Conservation (phyloP, 169 alveolate genomes). For the Eimeria sp. region DNA sequence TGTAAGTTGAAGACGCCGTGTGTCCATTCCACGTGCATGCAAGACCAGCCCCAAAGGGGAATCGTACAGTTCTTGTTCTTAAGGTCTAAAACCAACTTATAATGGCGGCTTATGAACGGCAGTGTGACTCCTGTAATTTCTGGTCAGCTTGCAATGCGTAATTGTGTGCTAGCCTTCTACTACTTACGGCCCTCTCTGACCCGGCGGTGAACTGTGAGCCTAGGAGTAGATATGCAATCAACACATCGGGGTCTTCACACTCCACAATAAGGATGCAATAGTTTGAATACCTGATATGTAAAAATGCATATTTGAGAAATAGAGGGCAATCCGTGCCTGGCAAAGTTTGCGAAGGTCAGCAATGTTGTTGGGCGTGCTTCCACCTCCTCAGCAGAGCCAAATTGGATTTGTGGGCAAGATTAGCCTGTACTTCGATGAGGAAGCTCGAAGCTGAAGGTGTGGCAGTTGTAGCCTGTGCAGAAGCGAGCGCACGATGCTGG, state of each 20-base stretch:
- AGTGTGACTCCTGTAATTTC: too few relatives aligned
- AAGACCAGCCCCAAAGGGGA: not conserved
- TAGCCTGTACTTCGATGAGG: not conserved
- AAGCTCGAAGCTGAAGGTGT: not conserved
- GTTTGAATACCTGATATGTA: too few relatives aligned
- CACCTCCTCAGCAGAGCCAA: not conserved
- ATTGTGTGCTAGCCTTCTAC: not conserved
- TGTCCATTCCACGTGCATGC: not conserved
- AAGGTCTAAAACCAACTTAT: not conserved
- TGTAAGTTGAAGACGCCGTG: not conserved
- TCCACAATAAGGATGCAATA: too few relatives aligned
- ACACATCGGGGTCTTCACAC: too few relatives aligned
- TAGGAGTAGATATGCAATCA: too few relatives aligned
- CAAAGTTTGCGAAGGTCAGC: not conserved
- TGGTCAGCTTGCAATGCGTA: too few relatives aligned
- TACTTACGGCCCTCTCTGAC: too few relatives aligned
- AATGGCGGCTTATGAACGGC: too few relatives aligned
- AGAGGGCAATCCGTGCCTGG: not conserved
- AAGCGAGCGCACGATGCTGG: not conserved
- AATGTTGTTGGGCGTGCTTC: not conserved
- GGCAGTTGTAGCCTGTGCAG: not conserved
- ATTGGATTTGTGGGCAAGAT: not conserved
- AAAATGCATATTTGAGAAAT: too few relatives aligned
- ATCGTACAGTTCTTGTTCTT: not conserved
- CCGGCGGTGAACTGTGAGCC: too few relatives aligned